phyloP scores from a whole-genome alignment of 2,329 filamentous ascomycete species.

The Colletotrichum filicis region DNA sequence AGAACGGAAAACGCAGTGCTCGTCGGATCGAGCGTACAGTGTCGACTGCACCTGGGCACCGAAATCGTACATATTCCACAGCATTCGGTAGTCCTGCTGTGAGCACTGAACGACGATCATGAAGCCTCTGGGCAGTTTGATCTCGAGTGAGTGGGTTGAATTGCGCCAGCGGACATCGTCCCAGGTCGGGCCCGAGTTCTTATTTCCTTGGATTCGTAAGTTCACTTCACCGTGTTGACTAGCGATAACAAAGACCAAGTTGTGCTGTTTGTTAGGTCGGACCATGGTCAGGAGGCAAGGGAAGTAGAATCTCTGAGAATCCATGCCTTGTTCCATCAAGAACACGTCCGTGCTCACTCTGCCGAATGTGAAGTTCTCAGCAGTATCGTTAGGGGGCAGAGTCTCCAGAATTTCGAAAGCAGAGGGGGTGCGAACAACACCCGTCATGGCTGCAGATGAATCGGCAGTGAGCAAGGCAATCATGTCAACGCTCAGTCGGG shows the following conservation, averaged over 20 bases:
- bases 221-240: slow-evolving; percentile 85
- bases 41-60: slow-evolving; percentile 79
- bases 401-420: slow-evolving; percentile 70
- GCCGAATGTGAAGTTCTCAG: slow-evolving; percentile 80
- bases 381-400: slow-evolving; percentile 81
- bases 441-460: slow-evolving; percentile 60
- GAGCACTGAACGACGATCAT: slow-evolving; percentile 76
- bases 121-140: slow-evolving; percentile 82
- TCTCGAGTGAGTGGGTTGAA: slow-evolving; percentile 71
- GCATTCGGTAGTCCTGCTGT: slow-evolving; percentile 80
- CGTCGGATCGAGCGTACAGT: slow-evolving; percentile 75
- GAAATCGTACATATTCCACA: slow-evolving; percentile 89
- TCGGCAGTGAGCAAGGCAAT: slow-evolving; percentile 75
- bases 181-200: slow-evolving; percentile 79
- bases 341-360: slow-evolving; percentile 80
- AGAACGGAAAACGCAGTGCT: slow-evolving; percentile 75
- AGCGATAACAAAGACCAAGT: slow-evolving; percentile 77
- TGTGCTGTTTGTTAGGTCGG: slow-evolving; percentile 75
- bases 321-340: slow-evolving; percentile 77
- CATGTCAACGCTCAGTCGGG: slow-evolving; percentile 77
- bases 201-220: slow-evolving; percentile 76
- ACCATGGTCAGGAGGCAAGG: slow-evolving; percentile 82
- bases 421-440: slow-evolving; percentile 57
- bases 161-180: slow-evolving; percentile 84
- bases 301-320: slow-evolving; percentile 75